A percentile compares a stretch with the other conserved stretches of the same genome.
phyloP scores from a whole-genome alignment of 306 rosid genomes.

The Potentilla sterilis region DNA sequence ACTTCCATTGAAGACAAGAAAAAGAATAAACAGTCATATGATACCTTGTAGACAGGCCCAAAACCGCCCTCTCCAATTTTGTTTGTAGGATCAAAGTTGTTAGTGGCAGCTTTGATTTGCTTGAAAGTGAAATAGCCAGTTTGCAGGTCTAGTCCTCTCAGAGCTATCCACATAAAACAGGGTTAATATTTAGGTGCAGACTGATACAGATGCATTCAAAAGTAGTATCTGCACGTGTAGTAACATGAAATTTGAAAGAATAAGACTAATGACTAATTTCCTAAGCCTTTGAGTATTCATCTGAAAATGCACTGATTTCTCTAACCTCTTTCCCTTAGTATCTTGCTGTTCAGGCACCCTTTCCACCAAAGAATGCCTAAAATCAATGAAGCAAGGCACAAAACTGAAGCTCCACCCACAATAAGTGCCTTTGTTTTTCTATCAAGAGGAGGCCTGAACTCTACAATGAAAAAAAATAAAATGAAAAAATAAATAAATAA shows the following conservation, averaged over 20 bases:
- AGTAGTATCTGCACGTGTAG: not conserved
- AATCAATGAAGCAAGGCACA: not conserved
- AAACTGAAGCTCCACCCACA: not conserved
- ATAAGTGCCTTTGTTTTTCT: not conserved
- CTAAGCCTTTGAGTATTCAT: not conserved
- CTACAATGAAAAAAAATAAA: not conserved
- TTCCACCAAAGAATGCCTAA: constrained; percentile 15
- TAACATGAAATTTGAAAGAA: not conserved
- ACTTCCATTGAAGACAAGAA: not conserved
- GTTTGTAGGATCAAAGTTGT: constrained; percentile 44
- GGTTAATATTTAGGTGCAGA: not conserved
- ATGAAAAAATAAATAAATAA: not conserved
- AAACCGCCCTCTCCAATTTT: constrained; percentile 75
- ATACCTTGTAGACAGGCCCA: constrained; percentile 70
- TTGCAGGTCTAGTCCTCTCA: constrained; percentile 10
- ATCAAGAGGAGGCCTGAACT: not conserved
- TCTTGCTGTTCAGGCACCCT: not conserved
- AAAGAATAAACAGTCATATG: not conserved
- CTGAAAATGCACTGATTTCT: too few relatives aligned
- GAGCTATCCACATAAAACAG: not conserved
- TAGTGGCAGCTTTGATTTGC: constrained; percentile 43
- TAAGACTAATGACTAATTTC: not conserved
- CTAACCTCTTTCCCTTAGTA: constrained; percentile 5
- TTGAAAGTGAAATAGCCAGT: constrained; percentile 13
- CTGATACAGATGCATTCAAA: not conserved